Conservation (phyloP, 2,329 filamentous ascomycete genomes). For the Xylariaceae sp. region DNA sequence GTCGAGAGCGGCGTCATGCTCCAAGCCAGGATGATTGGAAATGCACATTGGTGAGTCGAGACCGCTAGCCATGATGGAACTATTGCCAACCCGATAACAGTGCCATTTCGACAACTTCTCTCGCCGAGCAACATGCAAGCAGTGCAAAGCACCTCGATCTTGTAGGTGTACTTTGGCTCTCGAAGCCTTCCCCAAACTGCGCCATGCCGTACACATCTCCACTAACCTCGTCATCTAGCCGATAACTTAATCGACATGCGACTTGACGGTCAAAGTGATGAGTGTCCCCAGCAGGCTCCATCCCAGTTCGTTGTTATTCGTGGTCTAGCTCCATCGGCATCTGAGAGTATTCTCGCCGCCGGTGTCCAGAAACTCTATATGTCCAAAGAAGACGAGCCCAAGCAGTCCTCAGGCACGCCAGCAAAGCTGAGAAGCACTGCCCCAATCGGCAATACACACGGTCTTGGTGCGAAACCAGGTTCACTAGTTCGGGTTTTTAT, state of each 20-base stretch:
- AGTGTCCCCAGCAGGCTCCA: constrained; percentile 45
- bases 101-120: constrained; percentile 35
- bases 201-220: neutral
- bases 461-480: constrained; percentile 64
- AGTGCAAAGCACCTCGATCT: constrained; percentile 33
- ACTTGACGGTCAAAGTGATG: constrained; percentile 45
- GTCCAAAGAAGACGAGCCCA: constrained; percentile 47
- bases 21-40: constrained; percentile 37
- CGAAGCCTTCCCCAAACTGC: neutral
- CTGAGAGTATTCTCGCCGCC: constrained; percentile 65
- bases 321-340: constrained; percentile 63
- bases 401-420: constrained; percentile 39
- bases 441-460: constrained; percentile 48
- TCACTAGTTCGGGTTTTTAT: constrained; percentile 73
- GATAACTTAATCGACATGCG: constrained; percentile 34
- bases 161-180: constrained; percentile 22
- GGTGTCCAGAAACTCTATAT: constrained; percentile 68
- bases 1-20: constrained; percentile 32
- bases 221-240: constrained; percentile 17
- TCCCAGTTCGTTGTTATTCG: constrained; percentile 74
- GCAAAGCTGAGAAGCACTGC: constrained; percentile 56
- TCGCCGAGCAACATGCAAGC: constrained; percentile 32
- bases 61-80: neutral
- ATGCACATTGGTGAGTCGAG: constrained; percentile 33
- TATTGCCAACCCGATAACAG: constrained; percentile 19